A percentile compares a stretch with the other conserved stretches of the same genome.
phyloP scores from a whole-genome alignment of 768 basidiomycete species.

The Amanita thiersii region DNA sequence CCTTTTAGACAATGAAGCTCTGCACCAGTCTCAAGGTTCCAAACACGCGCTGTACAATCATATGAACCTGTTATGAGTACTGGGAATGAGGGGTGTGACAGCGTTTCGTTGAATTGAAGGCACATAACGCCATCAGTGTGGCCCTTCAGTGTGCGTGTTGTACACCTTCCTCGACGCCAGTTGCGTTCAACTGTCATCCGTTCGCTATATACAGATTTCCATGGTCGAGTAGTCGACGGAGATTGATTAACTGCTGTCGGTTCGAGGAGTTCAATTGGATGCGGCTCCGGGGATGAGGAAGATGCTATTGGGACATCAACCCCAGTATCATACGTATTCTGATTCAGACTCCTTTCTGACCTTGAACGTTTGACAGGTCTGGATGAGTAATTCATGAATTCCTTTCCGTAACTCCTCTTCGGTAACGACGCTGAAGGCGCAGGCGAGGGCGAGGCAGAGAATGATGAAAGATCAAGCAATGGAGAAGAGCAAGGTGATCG shows the following conservation, averaged over 20 bases:
- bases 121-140: conserved; percentile 98
- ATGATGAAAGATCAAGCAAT: conserved; percentile 10
- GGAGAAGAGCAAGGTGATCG: conserved; percentile 28
- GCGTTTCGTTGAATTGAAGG: conserved; percentile 84
- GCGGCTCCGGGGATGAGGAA: too few species aligned
- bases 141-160: conserved; percentile 77
- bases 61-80: conserved; percentile 97
- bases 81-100: conserved; percentile 79
- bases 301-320: background rate
- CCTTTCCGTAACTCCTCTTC: conserved; percentile 24
- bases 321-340: too few species aligned
- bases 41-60: conserved; percentile 88
- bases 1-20: conserved; percentile 80
- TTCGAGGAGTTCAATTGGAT: too few species aligned
- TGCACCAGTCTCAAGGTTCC: conserved; percentile 91
- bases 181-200: conserved; percentile 95
- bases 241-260: background rate
- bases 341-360: background rate
- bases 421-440: conserved; percentile 13
- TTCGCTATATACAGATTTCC: conserved; percentile 98
- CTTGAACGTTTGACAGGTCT: conserved; percentile 44
- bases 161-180: conserved; percentile 91
- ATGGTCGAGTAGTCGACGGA: conserved; percentile 66
- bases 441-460: conserved; percentile 12
- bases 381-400: conserved; percentile 14